A percentile compares a stretch with the other conserved stretches of the same genome.
These are phyloP conservation scores for Zizania latifolia DNA, from an alignment of 176 grass and related monocot species.

Conservation along the genomic window DNA sequence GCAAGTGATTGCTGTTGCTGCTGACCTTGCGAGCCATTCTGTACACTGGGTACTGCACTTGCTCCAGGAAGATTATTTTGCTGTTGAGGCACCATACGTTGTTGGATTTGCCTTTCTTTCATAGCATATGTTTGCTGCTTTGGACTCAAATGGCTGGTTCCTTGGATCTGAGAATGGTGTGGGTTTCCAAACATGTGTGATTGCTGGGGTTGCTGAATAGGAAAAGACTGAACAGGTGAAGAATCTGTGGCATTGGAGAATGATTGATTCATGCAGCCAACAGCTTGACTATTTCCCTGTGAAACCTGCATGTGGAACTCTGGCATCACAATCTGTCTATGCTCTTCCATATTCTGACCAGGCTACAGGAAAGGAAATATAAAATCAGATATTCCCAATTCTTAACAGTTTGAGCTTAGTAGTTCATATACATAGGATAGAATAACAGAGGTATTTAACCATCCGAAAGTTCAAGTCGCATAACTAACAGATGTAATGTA, in stretches of 20 bases:
- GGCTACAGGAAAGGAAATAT: conserved; percentile 50
- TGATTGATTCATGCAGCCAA: conserved; percentile 41
- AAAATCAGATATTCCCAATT: conserved; percentile 8
- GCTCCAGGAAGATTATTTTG: conserved; percentile 46
- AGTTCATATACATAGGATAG: background rate
- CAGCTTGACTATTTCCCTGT: conserved; percentile 38
- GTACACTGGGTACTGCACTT: conserved; percentile 31
- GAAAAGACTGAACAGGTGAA: conserved; percentile 50
- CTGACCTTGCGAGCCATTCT: conserved; percentile 36
- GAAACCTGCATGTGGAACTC: conserved; percentile 58
- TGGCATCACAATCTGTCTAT: conserved; percentile 57
- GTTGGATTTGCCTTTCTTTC: conserved; percentile 59
- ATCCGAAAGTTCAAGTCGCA: background rate
- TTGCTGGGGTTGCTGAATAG: conserved; percentile 59
- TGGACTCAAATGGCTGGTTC: conserved; percentile 46
- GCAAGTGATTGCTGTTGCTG: conserved; percentile 41
- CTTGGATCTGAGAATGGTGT: conserved; percentile 51
- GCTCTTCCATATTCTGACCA: conserved; percentile 62
- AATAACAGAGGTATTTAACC: conserved; percentile 5
- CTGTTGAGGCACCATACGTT: conserved; percentile 40
- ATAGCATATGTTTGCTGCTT: conserved; percentile 63
- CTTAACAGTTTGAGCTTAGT: background rate
- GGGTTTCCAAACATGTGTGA: conserved; percentile 48
- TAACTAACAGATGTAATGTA: background rate
- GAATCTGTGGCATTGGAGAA: conserved; percentile 37